Percentiles rank a stretch among this genome's conserved stretches.
These are phyloP conservation scores for Fraxinus anomala DNA, from an alignment of 257 asterid species.

Conservation along the genomic window DNA sequence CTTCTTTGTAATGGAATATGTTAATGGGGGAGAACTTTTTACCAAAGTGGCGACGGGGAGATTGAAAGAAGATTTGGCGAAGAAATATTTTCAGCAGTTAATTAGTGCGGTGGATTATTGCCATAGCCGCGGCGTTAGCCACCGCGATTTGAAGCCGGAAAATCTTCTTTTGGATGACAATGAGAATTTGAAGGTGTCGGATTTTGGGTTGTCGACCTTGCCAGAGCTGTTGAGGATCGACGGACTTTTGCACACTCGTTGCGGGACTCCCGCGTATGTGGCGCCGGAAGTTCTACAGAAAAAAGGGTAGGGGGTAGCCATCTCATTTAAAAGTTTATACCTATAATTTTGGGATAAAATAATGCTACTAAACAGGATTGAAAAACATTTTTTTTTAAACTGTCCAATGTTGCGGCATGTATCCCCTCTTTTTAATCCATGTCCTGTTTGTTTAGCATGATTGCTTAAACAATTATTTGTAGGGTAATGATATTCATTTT, in stretches of 20 bases:
- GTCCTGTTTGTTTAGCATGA: no score
- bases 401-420: no score
- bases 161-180: constrained; percentile 73
- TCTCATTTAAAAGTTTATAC: background rate
- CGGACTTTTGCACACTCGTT: constrained; percentile 75
- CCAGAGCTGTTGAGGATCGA: constrained; percentile 65
- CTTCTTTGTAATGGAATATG: constrained; percentile 75
- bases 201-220: constrained; percentile 77
- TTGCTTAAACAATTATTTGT: no score
- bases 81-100: constrained; percentile 78
- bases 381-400: no score
- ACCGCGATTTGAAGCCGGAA: constrained; percentile 78
- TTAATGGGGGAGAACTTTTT: constrained; percentile 79
- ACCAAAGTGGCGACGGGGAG: constrained; percentile 54
- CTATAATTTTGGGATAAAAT: no score
- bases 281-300: constrained; percentile 75
- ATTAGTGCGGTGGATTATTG: constrained; percentile 76
- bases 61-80: constrained; percentile 53
- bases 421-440: no score
- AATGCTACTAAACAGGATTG: no score
- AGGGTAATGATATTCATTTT: no score
- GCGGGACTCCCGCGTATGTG: constrained; percentile 87
- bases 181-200: constrained; percentile 67
- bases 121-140: constrained; percentile 86
- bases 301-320: constrained; percentile 41